A percentile compares a stretch with the other conserved stretches of the same genome.
These are phyloP conservation scores for Nitzschia sp. DNA, from an alignment of 108 stramenopile species.

Conservation along the genomic window DNA sequence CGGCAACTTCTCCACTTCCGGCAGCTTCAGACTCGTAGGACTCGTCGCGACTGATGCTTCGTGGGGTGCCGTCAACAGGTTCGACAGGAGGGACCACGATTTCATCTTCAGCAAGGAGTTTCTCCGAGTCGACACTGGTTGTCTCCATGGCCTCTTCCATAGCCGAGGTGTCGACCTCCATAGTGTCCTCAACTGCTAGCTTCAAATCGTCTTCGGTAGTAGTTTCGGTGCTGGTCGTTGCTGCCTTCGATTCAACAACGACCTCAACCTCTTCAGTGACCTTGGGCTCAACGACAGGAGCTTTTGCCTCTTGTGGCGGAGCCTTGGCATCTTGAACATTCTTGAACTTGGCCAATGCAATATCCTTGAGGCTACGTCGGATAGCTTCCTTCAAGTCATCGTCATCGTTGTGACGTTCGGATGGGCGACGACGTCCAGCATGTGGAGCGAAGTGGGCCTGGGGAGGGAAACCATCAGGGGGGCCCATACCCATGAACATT, in stretches of 20 bases:
- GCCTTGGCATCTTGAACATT: constrained; percentile 14
- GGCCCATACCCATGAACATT: too few relatives aligned
- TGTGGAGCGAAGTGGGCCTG: too few relatives aligned
- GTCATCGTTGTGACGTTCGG: constrained; percentile 24
- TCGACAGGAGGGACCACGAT: constrained; percentile 8
- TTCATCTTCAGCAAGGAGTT: constrained; percentile 16
- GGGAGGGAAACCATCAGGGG: too few relatives aligned
- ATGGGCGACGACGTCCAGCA: background rate
- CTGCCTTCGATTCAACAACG: background rate
- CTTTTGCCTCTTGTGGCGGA: constrained; percentile 1
- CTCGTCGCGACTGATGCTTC: constrained; percentile 20
- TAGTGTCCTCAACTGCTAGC: background rate
- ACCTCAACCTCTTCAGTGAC: background rate
- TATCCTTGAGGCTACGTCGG: constrained; percentile 52
- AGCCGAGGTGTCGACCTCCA: constrained; percentile 4
- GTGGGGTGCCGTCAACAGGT: background rate
- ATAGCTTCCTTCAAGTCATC: constrained; percentile 56
- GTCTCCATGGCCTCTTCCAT: constrained; percentile 31
- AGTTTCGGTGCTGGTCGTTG: background rate
- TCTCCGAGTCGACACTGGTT: constrained; percentile 27
- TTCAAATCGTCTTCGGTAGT: too few relatives aligned
- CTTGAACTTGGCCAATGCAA: constrained; percentile 15
- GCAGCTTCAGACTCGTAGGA: constrained; percentile 73
- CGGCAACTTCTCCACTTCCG: constrained; percentile 71
- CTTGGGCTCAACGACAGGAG: constrained; percentile 4